Percentiles rank a stretch among this genome's conserved stretches.
Conservation (phyloP, 116 monocot genomes). For the Dioscorea cayenensis region DNA sequence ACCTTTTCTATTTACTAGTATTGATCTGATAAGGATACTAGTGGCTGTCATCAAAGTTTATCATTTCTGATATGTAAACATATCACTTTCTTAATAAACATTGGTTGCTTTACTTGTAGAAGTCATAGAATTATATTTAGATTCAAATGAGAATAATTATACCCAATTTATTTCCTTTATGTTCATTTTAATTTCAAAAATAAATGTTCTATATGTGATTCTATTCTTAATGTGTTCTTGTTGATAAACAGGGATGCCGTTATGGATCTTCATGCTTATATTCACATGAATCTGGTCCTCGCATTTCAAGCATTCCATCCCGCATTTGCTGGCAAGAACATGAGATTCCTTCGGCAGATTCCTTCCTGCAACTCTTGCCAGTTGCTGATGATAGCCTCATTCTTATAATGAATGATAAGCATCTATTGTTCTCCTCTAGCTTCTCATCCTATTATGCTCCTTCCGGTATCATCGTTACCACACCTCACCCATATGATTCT, state of each 20-base stretch:
- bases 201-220: no score
- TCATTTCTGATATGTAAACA: no score
- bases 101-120: no score
- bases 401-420: slow-evolving; percentile 55
- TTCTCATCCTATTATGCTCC: slow-evolving; percentile 33
- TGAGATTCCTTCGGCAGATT: slow-evolving; percentile 14
- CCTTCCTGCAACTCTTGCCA: slow-evolving; percentile 29
- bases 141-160: neutral
- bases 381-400: slow-evolving; percentile 14
- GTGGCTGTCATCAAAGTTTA: no score
- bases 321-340: slow-evolving; percentile 36
- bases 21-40: no score
- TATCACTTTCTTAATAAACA: no score
- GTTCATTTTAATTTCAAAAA: neutral
- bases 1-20: no score
- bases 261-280: slow-evolving; percentile 65
- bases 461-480: slow-evolving; percentile 32
- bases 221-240: neutral
- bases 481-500: slow-evolving; percentile 13
- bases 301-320: neutral
- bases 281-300: slow-evolving; percentile 39
- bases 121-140: no score
- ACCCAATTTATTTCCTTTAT: neutral
- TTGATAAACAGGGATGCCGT: slow-evolving; percentile 55
- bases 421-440: slow-evolving; percentile 33